Percentiles rank a stretch among this genome's conserved stretches.
Evolutionary conservation across 2,329 filamentous ascomycete species (phyloP).

Genomic region (Aspergillus fructus): DNA sequence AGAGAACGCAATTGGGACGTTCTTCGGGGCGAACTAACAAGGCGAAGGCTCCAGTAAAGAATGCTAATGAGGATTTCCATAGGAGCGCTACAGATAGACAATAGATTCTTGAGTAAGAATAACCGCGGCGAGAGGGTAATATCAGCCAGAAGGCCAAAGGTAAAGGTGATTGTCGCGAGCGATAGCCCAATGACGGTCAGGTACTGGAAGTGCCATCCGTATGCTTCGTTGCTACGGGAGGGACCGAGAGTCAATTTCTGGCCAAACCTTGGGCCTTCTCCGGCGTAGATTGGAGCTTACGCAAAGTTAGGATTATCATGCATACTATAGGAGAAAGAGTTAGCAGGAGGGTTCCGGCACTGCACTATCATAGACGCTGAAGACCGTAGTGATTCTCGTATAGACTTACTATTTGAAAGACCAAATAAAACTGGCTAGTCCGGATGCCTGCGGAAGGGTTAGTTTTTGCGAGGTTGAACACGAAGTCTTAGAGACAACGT

Average conservation of each 20-base stretch:
- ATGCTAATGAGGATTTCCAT: constrained; percentile 61
- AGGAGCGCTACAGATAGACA: constrained; percentile 58
- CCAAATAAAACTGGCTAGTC: constrained; percentile 43
- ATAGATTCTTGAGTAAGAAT: constrained; percentile 58
- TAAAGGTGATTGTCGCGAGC: constrained; percentile 56
- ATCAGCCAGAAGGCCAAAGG: constrained; percentile 56
- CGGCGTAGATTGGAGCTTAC: constrained; percentile 25
- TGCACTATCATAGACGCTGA: not conserved
- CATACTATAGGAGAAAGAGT: constrained; percentile 30
- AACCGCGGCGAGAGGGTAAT: constrained; percentile 51
- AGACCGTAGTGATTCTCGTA: not conserved
- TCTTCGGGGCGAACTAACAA: constrained; percentile 35
- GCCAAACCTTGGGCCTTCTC: not conserved
- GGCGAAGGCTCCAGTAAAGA: constrained; percentile 60
- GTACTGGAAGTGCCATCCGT: constrained; percentile 67
- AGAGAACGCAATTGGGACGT: not conserved
- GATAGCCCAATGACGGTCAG: constrained; percentile 62
- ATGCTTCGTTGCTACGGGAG: constrained; percentile 53
- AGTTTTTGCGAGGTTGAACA: not conserved
- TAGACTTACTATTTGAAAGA: constrained; percentile 46
- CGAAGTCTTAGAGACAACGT: constrained; percentile 9
- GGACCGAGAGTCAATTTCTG: constrained; percentile 13
- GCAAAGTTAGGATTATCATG: constrained; percentile 43
- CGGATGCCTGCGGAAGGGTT: constrained; percentile 29
- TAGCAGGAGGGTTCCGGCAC: not conserved